phyloP scores from a whole-genome alignment of 352 stramenopile species.

The Phytopythium montanum region DNA sequence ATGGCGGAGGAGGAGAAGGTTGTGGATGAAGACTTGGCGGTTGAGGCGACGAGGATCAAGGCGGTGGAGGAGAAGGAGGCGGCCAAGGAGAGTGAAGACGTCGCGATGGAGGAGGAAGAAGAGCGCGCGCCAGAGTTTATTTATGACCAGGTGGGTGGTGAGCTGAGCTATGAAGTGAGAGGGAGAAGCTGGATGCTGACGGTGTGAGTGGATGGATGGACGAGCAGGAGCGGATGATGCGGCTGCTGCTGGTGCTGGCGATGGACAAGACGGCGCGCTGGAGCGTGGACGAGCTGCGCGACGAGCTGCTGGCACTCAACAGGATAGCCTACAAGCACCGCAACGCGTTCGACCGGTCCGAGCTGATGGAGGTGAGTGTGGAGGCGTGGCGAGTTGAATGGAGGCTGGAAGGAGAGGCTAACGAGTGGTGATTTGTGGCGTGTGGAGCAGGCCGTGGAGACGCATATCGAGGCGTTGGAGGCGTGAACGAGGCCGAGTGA shows the following conservation, averaged over 20 bases:
- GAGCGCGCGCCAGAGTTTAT: conserved; percentile 47
- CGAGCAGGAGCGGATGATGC: conserved; percentile 47
- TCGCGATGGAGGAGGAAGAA: conserved; percentile 19
- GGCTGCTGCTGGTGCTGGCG: conserved; percentile 35
- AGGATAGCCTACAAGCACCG: conserved; percentile 67
- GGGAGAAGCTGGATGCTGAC: neutral
- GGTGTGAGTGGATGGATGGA: neutral
- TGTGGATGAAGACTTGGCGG: conserved; percentile 19
- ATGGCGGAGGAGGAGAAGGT: conserved; percentile 21
- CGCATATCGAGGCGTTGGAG: conserved; percentile 20
- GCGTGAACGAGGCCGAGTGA: neutral
- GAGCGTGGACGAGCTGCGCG: conserved; percentile 70
- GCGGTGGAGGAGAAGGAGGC: conserved; percentile 7
- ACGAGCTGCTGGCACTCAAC: conserved; percentile 66
- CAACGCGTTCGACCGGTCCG: conserved; percentile 50
- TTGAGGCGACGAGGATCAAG: conserved; percentile 9
- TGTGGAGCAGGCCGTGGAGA: conserved; percentile 20
- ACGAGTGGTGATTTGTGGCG: neutral
- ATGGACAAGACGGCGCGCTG: conserved; percentile 59
- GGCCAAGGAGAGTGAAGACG: neutral
- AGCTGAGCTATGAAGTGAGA: neutral
- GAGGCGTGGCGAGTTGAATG: neutral
- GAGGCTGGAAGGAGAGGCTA: neutral
- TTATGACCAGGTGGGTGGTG: conserved; percentile 72
- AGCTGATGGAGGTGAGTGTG: conserved; percentile 58